A percentile compares a stretch with the other conserved stretches of the same genome.
Evolutionary conservation across 805 yeast genomes (phyloP).

Genomic region (Candida xiaguanensis): DNA sequence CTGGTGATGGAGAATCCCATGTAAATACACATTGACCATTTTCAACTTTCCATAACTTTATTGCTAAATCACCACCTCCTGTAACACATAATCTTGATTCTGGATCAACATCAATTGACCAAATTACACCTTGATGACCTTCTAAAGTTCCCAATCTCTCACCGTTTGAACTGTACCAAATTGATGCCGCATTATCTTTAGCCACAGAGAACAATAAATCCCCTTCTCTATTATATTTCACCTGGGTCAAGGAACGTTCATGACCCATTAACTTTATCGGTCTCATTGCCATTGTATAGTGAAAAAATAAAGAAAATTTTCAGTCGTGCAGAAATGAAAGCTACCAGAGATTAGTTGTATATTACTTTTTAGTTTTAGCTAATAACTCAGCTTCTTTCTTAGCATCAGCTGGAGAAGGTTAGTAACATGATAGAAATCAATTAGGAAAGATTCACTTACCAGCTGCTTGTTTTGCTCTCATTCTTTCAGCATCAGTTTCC

Average conservation of each 20-base stretch:
- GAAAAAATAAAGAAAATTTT: constrained; percentile 5
- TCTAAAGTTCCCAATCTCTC: constrained; percentile 91
- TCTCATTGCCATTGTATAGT: constrained; percentile 28
- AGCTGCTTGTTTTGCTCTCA: constrained; percentile 83
- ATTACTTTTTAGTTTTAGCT: constrained; percentile 10
- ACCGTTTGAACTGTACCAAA: constrained; percentile 95
- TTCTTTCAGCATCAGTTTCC: constrained; percentile 86
- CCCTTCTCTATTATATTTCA: constrained; percentile 92
- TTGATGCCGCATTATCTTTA: constrained; percentile 83
- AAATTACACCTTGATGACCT: constrained; percentile 86
- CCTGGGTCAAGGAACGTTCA: constrained; percentile 96
- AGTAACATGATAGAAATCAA: constrained; percentile 2
- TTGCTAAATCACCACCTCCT: constrained; percentile 85
- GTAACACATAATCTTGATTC: constrained; percentile 71
- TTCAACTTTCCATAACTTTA: constrained; percentile 79
- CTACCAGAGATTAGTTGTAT: background rate
- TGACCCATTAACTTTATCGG: constrained; percentile 79
- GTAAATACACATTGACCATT: constrained; percentile 73
- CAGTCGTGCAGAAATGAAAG: constrained; percentile 4
- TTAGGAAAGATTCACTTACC: constrained; percentile 45
- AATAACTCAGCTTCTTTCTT: constrained; percentile 36
- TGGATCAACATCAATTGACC: constrained; percentile 85
- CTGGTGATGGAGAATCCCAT: constrained; percentile 80
- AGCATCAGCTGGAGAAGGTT: constrained; percentile 42
- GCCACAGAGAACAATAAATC: constrained; percentile 90